phyloP scores from a whole-genome alignment of 192 early-diverging fungal species.

The Nowakowskiella sp. region DNA sequence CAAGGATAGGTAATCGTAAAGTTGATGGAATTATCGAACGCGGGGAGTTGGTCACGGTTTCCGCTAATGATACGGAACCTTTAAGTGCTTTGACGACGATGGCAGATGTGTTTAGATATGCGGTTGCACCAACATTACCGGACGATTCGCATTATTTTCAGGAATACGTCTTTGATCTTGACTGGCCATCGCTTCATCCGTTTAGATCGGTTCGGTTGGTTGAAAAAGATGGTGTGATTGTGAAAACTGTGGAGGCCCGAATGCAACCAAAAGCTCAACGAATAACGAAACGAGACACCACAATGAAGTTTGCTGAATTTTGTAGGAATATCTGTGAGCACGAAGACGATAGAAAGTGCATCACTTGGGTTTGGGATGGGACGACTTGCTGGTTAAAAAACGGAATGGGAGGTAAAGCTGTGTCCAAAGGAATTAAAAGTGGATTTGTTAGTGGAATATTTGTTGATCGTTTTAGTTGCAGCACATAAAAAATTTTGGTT shows the following conservation, averaged over 20 bases:
- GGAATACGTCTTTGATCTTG: too few species aligned
- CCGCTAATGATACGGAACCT: too few species aligned
- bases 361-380: constrained; percentile 17
- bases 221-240: constrained; percentile 1
- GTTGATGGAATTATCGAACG: neutral
- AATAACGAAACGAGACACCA: too few species aligned
- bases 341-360: constrained; percentile 6
- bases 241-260: neutral
- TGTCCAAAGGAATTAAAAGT: constrained; percentile 11
- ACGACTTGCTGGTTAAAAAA: constrained; percentile 14
- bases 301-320: neutral
- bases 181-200: neutral
- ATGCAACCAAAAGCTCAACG: too few species aligned
- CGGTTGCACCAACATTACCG: too few species aligned
- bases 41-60: neutral
- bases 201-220: neutral
- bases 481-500: too few species aligned
- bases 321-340: constrained; percentile 9
- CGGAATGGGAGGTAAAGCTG: constrained; percentile 5
- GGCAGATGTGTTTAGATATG: constrained; percentile 7
- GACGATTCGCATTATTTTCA: too few species aligned
- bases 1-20: neutral
- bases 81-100: too few species aligned
- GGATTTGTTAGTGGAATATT: too few species aligned
- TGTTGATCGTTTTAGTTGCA: too few species aligned